phyloP scores from a whole-genome alignment of 2,329 filamentous ascomycete genomes.

The Phaeoacremonium minimum region DNA sequence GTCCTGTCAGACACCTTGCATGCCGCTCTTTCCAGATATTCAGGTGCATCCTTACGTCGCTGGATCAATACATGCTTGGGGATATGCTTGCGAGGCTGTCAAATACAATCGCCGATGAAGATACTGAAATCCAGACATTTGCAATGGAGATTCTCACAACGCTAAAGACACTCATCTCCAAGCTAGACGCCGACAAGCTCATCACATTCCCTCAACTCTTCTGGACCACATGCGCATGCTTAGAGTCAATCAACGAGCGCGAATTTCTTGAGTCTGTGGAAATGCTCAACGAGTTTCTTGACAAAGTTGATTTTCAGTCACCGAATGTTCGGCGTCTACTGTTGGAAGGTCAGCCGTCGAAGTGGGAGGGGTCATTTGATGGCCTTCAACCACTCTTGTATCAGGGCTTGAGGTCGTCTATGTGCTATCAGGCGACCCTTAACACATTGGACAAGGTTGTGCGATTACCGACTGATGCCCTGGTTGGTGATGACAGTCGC shows the following conservation, averaged over 20 bases:
- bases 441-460: slow-evolving; percentile 75
- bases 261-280: slow-evolving; percentile 89
- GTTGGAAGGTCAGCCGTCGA: slow-evolving; percentile 72
- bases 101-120: slow-evolving; percentile 94
- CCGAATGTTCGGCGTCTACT: slow-evolving; percentile 65
- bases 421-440: slow-evolving; percentile 75
- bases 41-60: slow-evolving; percentile 82
- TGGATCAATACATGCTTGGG: slow-evolving; percentile 91
- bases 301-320: slow-evolving; percentile 76
- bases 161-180: slow-evolving; percentile 83
- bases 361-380: slow-evolving; percentile 87
- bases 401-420: slow-evolving; percentile 85
- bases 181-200: slow-evolving; percentile 73
- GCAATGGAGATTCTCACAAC: slow-evolving; percentile 98
- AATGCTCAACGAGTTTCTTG: slow-evolving; percentile 84
- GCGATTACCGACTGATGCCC: slow-evolving; percentile 69
- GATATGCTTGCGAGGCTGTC: slow-evolving; percentile 95
- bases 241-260: slow-evolving; percentile 93
- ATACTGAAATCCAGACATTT: slow-evolving; percentile 91
- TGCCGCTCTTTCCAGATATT: slow-evolving; percentile 98
- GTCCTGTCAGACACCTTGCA: slow-evolving; percentile 88
- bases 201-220: slow-evolving; percentile 92
- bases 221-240: slow-evolving; percentile 94
- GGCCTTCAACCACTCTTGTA: slow-evolving; percentile 83
- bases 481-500: slow-evolving; percentile 79